Percentiles rank a stretch among this genome's conserved stretches.
Evolutionary conservation across 495 filamentous ascomycete species (phyloP).

Genomic region (Xylaria flabelliformis): DNA sequence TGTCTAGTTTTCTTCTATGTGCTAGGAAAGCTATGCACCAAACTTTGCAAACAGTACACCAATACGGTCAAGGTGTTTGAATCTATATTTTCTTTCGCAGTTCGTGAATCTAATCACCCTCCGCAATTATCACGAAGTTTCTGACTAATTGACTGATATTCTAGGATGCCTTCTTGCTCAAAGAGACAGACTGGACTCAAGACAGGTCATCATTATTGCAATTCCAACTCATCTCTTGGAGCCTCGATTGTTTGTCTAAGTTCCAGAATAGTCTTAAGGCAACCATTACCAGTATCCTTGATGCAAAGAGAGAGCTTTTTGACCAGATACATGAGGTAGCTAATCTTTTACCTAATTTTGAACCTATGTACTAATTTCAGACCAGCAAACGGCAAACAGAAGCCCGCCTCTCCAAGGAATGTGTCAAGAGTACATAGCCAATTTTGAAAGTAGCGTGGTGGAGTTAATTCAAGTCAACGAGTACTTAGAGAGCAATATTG

Average conservation of each 20-base stretch:
- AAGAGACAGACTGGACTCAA: background rate
- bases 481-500: slow-evolving; percentile 6
- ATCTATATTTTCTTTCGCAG: background rate
- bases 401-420: slow-evolving; percentile 6
- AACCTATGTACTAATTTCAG: background rate
- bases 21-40: slow-evolving; percentile 24
- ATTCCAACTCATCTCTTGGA: slow-evolving; percentile 5
- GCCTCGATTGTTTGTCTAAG: background rate
- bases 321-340: slow-evolving; percentile 3
- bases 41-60: slow-evolving; percentile 6
- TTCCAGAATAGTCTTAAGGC: slow-evolving; percentile 5
- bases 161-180: background rate
- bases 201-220: background rate
- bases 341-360: background rate
- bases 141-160: background rate
- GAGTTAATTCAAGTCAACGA: background rate
- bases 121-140: background rate
- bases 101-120: background rate
- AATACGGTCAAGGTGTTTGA: background rate
- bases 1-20: slow-evolving; percentile 31
- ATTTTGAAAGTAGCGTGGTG: background rate
- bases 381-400: slow-evolving; percentile 4
- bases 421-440: slow-evolving; percentile 8
- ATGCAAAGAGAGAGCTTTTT: slow-evolving; percentile 3
- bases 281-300: background rate